A percentile compares a stretch with the other conserved stretches of the same genome.
phyloP scores from a whole-genome alignment of 176 grass and related monocot genomes.

The Oryza meyeriana region DNA sequence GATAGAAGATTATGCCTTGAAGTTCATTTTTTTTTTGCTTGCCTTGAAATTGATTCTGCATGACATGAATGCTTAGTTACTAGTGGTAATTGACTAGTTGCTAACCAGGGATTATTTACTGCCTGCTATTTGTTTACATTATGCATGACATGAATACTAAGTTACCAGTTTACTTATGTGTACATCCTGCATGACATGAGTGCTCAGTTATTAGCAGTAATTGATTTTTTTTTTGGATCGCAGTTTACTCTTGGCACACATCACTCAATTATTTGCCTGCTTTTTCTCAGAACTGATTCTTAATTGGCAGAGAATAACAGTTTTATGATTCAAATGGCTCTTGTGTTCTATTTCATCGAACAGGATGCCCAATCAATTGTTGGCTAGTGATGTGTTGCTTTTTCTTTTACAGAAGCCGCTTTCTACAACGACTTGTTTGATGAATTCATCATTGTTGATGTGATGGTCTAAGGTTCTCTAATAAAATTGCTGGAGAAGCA shows the following conservation, averaged over 20 bases:
- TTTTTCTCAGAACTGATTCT: background rate
- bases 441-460: conserved; percentile 16
- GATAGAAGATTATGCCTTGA: background rate
- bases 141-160: background rate
- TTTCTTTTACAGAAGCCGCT: background rate
- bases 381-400: background rate
- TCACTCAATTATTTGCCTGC: background rate
- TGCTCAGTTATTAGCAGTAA: background rate
- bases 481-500: background rate
- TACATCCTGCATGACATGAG: background rate
- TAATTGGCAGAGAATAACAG: background rate
- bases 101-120: background rate
- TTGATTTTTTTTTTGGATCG: background rate
- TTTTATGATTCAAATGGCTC: background rate
- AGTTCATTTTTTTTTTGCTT: background rate
- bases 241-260: background rate
- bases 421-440: background rate
- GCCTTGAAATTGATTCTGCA: background rate
- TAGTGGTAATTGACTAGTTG: background rate
- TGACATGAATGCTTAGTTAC: background rate
- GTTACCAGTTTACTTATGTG: background rate
- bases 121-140: background rate
- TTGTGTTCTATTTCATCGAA: background rate
- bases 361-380: background rate
- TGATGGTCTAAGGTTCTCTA: background rate